Base-by-base conservation (phyloP, 176 grass and related monocot species). In the Luzula sylvatica region DNA sequence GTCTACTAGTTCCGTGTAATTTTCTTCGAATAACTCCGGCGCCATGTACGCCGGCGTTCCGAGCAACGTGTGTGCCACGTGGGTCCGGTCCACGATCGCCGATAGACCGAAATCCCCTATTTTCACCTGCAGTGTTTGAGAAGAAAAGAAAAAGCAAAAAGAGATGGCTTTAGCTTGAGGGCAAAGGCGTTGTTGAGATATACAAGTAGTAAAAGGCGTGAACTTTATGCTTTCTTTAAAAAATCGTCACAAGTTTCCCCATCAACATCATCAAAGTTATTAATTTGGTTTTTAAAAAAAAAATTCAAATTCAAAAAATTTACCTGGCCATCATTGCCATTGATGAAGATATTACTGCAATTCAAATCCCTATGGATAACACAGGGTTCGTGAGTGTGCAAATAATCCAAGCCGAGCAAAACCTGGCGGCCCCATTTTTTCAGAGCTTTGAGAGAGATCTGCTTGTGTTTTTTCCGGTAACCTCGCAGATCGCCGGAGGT, bases 1-100 rank as follows among this genome's bases (percentile, higher is more conserved):
- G 78, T 96, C 92, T 26, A 96, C 92, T 67, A 65, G 83, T 69
- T 96, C 92, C 7, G 85, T 96, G 74, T 96, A 96, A 20, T 76
- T 65, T 82, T 89, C 90, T 62, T 83, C 79, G 56, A 82, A 96
- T 4, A 96, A 67, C 80, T 96, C 90, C 52, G 90, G 90, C 52
- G 90, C 90, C 90, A 96, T 96, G 90, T 82, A 96, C 74, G 89
- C 92, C 15, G 92, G 92, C 45, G 92, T 96, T 12, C 92, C 92
- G 8, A 96, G 77, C 20, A 96, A 53, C 19, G 92, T 86, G 68
- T 86, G 84, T 20, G 92, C 85, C 39, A 75, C 72, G 78, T 80
- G 92, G 46, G 45, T 80, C 70, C 72, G 87, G 46, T 70, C 85
- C 67, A 96, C 92, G 39, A 86, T 86, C 24, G 81, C 85, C 35